These are phyloP conservation scores for Kodamaea plutei DNA, from an alignment of 1,139 yeast genomes.

Conservation along the genomic window DNA sequence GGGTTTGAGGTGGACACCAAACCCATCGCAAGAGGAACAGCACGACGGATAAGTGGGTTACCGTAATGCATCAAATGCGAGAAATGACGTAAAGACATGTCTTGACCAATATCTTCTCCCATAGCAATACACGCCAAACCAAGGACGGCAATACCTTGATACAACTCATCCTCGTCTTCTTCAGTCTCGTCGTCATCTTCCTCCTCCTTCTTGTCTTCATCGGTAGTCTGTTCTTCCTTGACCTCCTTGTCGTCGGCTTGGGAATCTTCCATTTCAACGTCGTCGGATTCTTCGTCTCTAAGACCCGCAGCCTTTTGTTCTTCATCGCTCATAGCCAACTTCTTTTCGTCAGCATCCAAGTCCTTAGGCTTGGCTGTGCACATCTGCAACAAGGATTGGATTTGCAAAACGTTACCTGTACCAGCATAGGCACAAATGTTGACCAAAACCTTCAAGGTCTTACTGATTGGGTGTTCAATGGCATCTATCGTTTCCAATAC, in stretches of 20 bases:
- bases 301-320: slow-evolving; percentile 20
- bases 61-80: slow-evolving; percentile 98
- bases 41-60: slow-evolving; percentile 82
- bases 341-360: slow-evolving; percentile 30
- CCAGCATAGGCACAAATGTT: slow-evolving; percentile 96
- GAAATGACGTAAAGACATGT: slow-evolving; percentile 95
- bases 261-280: slow-evolving; percentile 13
- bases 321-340: slow-evolving; percentile 36
- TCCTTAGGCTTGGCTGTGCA: slow-evolving; percentile 61
- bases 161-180: slow-evolving; percentile 57
- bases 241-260: slow-evolving; percentile 9
- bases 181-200: slow-evolving; percentile 25
- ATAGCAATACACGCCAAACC: slow-evolving; percentile 94
- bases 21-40: slow-evolving; percentile 98
- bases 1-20: slow-evolving; percentile 91
- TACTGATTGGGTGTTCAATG: slow-evolving; percentile 89
- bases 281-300: slow-evolving; percentile 8
- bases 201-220: slow-evolving; percentile 25
- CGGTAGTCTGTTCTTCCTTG: slow-evolving; percentile 20
- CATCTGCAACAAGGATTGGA: slow-evolving; percentile 86
- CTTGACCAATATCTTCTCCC: slow-evolving; percentile 98
- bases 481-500: slow-evolving; percentile 93
- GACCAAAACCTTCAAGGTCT: slow-evolving; percentile 84
- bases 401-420: slow-evolving; percentile 94
- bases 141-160: slow-evolving; percentile 86